phyloP scores from a whole-genome alignment of 768 basidiomycete species.

The Agrocybe pediades region DNA sequence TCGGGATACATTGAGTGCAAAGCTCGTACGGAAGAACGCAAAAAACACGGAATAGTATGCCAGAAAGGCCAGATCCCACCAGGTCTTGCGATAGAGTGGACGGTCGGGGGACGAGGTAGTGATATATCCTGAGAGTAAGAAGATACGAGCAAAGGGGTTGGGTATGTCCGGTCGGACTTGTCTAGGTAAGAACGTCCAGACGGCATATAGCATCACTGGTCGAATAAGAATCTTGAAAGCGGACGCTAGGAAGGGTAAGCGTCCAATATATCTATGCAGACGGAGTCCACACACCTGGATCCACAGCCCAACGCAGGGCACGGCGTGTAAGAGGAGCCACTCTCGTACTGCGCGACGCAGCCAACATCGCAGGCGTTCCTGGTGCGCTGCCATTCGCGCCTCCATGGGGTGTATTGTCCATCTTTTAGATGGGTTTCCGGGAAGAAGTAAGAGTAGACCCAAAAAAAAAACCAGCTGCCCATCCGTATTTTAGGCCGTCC shows the following conservation, averaged over 20 bases:
- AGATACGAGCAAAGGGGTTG: neutral
- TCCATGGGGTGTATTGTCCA: no score
- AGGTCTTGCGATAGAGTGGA: neutral
- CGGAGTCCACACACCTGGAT: neutral
- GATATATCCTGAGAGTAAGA: neutral
- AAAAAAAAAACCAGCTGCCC: no score
- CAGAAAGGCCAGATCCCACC: neutral
- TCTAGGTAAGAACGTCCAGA: neutral
- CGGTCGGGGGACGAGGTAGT: neutral
- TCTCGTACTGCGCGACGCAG: neutral
- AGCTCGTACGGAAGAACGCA: neutral
- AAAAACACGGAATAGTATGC: neutral
- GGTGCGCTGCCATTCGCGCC: no score
- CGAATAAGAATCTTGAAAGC: neutral
- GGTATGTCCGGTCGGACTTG: neutral
- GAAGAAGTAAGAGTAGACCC: no score
- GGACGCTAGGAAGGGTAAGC: neutral
- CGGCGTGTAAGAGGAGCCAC: neutral
- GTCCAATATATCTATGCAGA: neutral
- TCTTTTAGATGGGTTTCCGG: no score
- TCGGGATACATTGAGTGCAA: neutral
- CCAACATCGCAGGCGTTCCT: neutral
- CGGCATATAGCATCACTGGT: neutral
- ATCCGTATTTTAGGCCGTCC: no score
- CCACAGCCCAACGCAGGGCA: neutral